Percentiles rank a stretch among this genome's conserved stretches.
Evolutionary conservation across 139 green algal species (phyloP).

Genomic region (Asterochloris sp.): DNA sequence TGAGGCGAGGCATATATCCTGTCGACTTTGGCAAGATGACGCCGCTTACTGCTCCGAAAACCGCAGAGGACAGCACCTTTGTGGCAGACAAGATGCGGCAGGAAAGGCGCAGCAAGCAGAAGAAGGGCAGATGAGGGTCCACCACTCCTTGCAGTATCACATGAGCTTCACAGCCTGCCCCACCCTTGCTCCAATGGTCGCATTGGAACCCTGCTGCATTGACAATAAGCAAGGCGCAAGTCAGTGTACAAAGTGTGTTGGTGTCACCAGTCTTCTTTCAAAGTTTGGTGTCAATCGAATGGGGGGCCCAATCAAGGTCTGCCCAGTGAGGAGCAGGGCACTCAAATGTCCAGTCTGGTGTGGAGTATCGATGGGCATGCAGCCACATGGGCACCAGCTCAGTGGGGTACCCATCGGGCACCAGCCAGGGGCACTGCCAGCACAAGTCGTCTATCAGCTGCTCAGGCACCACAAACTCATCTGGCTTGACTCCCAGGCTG

Average conservation of each 20-base stretch:
- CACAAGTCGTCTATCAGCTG: background rate
- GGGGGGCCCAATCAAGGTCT: background rate
- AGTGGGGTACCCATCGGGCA: constrained; percentile 31
- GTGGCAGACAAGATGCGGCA: constrained; percentile 10
- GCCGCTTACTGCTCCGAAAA: background rate
- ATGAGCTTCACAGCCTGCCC: no score
- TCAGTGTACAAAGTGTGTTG: no score
- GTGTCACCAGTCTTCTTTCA: no score
- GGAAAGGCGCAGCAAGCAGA: constrained; percentile 7
- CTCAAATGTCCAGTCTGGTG: constrained; percentile 47
- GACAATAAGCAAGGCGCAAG: no score
- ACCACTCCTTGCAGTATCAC: no score
- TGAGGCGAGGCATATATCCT: constrained; percentile 4
- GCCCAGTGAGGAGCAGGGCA: constrained; percentile 65
- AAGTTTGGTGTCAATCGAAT: no score
- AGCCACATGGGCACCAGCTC: constrained; percentile 62
- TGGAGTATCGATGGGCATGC: constrained; percentile 58
- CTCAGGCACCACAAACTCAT: background rate
- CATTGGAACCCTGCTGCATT: no score
- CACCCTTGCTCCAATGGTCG: no score
- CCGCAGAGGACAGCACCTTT: background rate
- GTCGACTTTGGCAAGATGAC: constrained; percentile 11
- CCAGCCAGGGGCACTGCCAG: constrained; percentile 19
- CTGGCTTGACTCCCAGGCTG: background rate
- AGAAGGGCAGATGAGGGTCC: background rate